Conservation (phyloP, 177 flowering plant species). For the Vitis hybrid region DNA sequence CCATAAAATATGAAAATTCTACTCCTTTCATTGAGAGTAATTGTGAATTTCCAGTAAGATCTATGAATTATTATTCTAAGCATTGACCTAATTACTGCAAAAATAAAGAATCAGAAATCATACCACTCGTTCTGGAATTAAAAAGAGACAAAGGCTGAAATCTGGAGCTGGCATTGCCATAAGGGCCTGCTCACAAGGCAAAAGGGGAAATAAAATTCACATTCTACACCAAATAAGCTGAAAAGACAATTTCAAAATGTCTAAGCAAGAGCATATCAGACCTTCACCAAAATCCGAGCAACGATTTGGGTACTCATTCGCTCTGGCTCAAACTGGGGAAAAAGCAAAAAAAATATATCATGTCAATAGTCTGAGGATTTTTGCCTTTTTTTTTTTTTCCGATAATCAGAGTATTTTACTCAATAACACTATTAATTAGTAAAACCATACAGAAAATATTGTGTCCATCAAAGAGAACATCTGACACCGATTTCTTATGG, state of each 20-base stretch:
- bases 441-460: too few species aligned
- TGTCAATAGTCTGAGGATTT: neutral
- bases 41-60: neutral
- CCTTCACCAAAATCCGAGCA: slow-evolving; percentile 88
- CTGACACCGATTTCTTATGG: neutral
- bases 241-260: neutral
- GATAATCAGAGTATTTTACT: neutral
- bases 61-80: neutral
- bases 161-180: slow-evolving; percentile 99
- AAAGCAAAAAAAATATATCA: neutral
- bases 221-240: neutral
- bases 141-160: slow-evolving; percentile 93
- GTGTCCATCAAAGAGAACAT: too few species aligned
- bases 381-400: too few species aligned
- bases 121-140: slow-evolving; percentile 99
- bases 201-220: slow-evolving; percentile 5
- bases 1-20: too few species aligned
- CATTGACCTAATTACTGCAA: neutral
- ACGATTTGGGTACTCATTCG: slow-evolving; percentile 67
- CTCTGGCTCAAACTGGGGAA: slow-evolving; percentile 58
- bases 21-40: too few species aligned
- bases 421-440: too few species aligned
- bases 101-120: neutral
- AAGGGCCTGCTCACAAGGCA: slow-evolving; percentile 60
- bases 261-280: slow-evolving; percentile 7